Conservation (phyloP, 2,329 filamentous ascomycete species). For the Ascocoryne sarcoides region DNA sequence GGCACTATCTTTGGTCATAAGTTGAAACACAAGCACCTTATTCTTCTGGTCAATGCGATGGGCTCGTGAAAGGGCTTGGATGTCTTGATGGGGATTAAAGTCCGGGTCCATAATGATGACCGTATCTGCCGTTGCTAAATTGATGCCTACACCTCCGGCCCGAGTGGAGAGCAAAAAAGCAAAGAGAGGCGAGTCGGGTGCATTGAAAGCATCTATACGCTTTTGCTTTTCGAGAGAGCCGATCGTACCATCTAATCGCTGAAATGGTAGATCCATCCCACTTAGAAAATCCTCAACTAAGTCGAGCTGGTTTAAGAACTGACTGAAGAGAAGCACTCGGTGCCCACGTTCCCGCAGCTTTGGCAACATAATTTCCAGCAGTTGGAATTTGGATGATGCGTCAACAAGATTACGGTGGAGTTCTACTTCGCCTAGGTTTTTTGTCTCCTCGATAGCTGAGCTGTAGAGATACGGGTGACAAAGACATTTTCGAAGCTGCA, state of each 20-base stretch:
- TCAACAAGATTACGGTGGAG: constrained; percentile 79
- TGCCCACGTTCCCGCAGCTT: constrained; percentile 80
- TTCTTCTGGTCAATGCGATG: constrained; percentile 95
- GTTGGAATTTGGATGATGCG: constrained; percentile 79
- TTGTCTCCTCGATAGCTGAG: constrained; percentile 80
- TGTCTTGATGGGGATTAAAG: constrained; percentile 74
- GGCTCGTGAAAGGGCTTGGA: constrained; percentile 87
- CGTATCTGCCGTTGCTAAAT: constrained; percentile 91
- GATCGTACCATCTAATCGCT: constrained; percentile 79
- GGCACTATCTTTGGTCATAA: constrained; percentile 80
- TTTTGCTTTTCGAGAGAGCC: constrained; percentile 82
- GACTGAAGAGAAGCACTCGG: constrained; percentile 89
- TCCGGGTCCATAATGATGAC: constrained; percentile 71
- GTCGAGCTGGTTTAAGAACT: constrained; percentile 82
- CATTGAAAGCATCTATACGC: constrained; percentile 89
- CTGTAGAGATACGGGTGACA: constrained; percentile 97
- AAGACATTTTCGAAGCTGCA: constrained; percentile 89
- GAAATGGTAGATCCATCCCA: constrained; percentile 62
- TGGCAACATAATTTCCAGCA: constrained; percentile 78
- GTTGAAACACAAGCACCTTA: constrained; percentile 89
- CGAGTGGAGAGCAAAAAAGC: constrained; percentile 89
- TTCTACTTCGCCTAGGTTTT: constrained; percentile 48
- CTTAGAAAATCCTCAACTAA: constrained; percentile 87
- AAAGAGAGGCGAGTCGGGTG: constrained; percentile 71
- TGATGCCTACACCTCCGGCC: constrained; percentile 94